Evolutionary conservation across 768 basidiomycete species (phyloP), one percentile per base, ranked within the genome.

Genomic region (Pulveroboletus sp.): DNA sequence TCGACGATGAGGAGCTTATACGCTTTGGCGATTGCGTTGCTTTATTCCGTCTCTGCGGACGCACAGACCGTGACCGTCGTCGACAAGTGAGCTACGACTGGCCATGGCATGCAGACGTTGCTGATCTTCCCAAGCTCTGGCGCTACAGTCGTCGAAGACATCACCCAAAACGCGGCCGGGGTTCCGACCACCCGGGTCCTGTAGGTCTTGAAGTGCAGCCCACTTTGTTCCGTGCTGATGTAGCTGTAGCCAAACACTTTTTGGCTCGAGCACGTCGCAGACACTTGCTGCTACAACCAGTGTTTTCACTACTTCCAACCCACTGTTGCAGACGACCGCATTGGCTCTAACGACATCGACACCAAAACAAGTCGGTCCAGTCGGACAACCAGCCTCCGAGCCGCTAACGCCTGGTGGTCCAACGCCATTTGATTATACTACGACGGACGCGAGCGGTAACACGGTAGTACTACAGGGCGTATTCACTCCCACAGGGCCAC

Each of bases 351-450:
- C 63, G 6, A 39, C 60, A 5, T 45, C 69, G 15, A 46, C 69
- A 24, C 46, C 21, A 21, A 21, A 38, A n/a, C 50, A 40, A 11
- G 59, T 42, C 46, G 67, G 48, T 21, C 63, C 83, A 3, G 83
- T 86, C 0, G 85, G 76, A 7, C 75, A 77, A 55, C 81, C 82
- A 21, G 71, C 59, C 3, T 28, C 76, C 5, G 70, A 67, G 24
- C 66, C 63, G 3, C 64, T 56, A 18, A 59, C 66, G 3, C 70
- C 78, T 30, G 73, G 75, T 6, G 79, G 74, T 2, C 73, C 73
- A 27, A 80, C 76, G 0, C 76, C 77, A 0, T 81, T 71, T 59
- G 63, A 63, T 2, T 81, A 80, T 54, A 80, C 78, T 28, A 81
- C 80, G 0, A 69, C 63, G 47, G 55, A 71, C 38, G 69, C 69